phyloP scores from a whole-genome alignment of 2,329 filamentous ascomycete species.

The Anthostomella pinea region DNA sequence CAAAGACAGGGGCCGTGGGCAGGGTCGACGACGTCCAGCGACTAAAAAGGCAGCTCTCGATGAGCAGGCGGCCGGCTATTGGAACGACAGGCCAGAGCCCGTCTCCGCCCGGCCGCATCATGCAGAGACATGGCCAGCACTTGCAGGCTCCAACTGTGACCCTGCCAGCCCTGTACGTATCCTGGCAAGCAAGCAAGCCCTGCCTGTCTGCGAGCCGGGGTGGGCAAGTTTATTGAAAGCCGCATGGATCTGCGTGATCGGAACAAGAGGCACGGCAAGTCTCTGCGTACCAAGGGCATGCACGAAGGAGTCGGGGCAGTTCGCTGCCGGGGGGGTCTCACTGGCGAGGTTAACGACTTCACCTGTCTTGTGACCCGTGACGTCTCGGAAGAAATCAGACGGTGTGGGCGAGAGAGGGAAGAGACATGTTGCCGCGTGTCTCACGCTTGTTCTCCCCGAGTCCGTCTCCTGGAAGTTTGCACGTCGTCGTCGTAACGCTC shows the following conservation, averaged over 20 bases:
- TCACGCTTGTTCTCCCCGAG: constrained; percentile 13
- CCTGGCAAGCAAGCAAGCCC: constrained; percentile 19
- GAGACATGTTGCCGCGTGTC: constrained; percentile 21
- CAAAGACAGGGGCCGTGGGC: constrained; percentile 24
- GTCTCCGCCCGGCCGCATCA: constrained; percentile 24
- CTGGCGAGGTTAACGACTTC: too few relatives aligned
- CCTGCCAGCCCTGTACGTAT: constrained; percentile 26
- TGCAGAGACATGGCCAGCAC: constrained; percentile 19
- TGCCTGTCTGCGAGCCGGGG: constrained; percentile 17
- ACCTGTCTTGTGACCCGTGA: too few relatives aligned
- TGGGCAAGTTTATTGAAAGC: constrained; percentile 24
- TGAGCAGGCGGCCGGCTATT: constrained; percentile 36
- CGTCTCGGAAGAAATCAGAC: too few relatives aligned
- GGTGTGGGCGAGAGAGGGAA: too few relatives aligned
- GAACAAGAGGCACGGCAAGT: constrained; percentile 6
- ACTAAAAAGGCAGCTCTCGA: constrained; percentile 29
- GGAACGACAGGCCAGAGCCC: constrained; percentile 20
- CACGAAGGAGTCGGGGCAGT: too few relatives aligned
- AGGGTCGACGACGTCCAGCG: constrained; percentile 20
- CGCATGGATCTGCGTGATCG: constrained; percentile 21
- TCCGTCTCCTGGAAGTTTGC: constrained; percentile 14
- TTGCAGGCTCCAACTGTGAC: constrained; percentile 26
- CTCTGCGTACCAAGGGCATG: too few relatives aligned
- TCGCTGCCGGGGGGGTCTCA: too few relatives aligned
- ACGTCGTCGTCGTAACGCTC: constrained; percentile 15